Evolutionary conservation across 257 asterid genomes (phyloP).

Genomic region (Ligustrum vulgare): DNA sequence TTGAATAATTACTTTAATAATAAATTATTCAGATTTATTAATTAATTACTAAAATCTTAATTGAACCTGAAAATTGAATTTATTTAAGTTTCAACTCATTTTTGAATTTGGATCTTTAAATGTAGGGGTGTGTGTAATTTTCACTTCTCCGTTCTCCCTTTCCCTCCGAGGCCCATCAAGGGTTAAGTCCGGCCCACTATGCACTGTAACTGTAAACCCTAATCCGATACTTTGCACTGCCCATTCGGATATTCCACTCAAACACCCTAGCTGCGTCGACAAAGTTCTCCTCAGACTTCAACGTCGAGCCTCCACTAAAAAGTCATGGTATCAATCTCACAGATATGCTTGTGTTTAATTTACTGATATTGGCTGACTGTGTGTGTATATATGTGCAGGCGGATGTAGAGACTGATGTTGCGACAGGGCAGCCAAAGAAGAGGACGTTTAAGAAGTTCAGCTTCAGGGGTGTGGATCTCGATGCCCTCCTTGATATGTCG

Average conservation of each 20-base stretch:
- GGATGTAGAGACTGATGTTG: constrained; percentile 64
- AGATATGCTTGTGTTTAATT: background rate
- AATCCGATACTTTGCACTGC: background rate
- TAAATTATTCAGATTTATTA: too few relatives aligned
- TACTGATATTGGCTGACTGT: background rate
- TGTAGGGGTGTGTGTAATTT: too few relatives aligned
- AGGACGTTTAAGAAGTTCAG: constrained; percentile 88
- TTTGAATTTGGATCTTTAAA: too few relatives aligned
- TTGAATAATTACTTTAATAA: too few relatives aligned
- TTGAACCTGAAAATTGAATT: too few relatives aligned
- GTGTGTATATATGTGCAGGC: constrained; percentile 35
- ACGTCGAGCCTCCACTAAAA: background rate
- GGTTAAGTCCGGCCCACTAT: constrained; percentile 10
- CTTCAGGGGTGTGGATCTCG: constrained; percentile 90
- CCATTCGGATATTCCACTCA: background rate
- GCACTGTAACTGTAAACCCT: background rate
- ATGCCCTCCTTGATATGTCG: constrained; percentile 82
- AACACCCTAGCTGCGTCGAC: constrained; percentile 30
- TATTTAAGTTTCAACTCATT: too few relatives aligned
- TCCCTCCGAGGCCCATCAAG: too few relatives aligned
- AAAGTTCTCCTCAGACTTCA: background rate
- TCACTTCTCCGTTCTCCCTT: too few relatives aligned
- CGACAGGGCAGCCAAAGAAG: constrained; percentile 70
- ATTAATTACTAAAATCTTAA: too few relatives aligned
- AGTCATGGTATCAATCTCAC: constrained; percentile 28